Base-by-base conservation (phyloP, 2,329 filamentous ascomycete species). In the Pseudogymnoascus sp. region DNA sequence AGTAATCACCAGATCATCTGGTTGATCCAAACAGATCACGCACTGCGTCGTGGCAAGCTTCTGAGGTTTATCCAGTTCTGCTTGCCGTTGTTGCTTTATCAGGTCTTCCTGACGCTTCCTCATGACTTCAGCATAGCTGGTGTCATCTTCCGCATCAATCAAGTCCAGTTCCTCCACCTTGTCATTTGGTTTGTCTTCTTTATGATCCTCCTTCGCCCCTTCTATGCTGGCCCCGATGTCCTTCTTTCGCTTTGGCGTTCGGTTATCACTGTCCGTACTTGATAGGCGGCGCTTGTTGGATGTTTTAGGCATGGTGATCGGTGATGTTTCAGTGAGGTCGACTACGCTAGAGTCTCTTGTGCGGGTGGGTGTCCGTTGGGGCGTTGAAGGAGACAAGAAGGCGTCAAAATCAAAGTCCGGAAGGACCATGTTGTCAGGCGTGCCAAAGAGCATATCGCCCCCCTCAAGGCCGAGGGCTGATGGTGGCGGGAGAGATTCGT, bases 11-110 rank as follows among this genome's bases (percentile, higher is more conserved):
- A 88, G 69, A 28, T 78, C 76, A 1, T 79, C 81, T 26, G 78
- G 81, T 65, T 84, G 78, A 65, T 88, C 86, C 83, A 88, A 85
- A 74, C 86, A 88, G 64, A 88, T 88, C 47, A 85, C 83, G 66
- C 86, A 88, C 73, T 87, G 83, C 59, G 87, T 85, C 3, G 77
- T 76, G 50, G 79, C 77, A 15, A 88, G 73, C 71, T 82, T 69
- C 78, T 72, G 61, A 74, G 78, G 70, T 47, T 80, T 82, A 61
- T 82, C 80, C 60, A 77, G 76, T 62, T 79, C 76, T 10, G 77
- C 77, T 65, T 77, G 76, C 64, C 75, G 73, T n/a, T 79, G 71
- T 59, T 80, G 66, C 64, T 70, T 70, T 36, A 72, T 67, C 17
- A 69, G 59, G 53, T 73, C 70, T 40, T 69, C 69, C 57, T 69